Evolutionary conservation across 306 rosid species (phyloP).

Genomic region (Inga oerstediana): DNA sequence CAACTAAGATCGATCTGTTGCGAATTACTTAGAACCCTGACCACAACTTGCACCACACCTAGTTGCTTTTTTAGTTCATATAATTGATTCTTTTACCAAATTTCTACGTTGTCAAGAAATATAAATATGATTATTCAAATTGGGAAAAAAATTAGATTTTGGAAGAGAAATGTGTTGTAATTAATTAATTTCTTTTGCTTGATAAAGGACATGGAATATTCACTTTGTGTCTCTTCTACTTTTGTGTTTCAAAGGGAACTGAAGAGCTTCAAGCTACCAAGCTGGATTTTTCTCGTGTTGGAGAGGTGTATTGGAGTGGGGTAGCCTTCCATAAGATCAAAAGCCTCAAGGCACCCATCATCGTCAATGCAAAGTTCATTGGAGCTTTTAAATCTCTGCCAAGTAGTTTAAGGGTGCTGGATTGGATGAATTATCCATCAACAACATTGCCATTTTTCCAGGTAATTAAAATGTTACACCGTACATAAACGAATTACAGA

Average conservation of each 20-base stretch:
- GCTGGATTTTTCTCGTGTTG: not conserved
- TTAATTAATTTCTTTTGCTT: not conserved
- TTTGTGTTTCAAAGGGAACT: not conserved
- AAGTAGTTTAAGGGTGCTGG: not conserved
- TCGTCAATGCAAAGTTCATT: not conserved
- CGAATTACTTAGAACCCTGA: not conserved
- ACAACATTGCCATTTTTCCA: not conserved
- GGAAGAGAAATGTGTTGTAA: not conserved
- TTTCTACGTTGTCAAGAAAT: not conserved
- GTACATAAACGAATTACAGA: too few species aligned
- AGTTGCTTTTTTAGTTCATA: not conserved
- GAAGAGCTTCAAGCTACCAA: not conserved
- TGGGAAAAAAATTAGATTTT: too few species aligned
- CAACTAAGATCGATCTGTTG: not conserved
- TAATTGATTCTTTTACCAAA: not conserved
- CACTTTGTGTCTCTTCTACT: not conserved
- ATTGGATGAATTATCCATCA: not conserved
- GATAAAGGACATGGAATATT: not conserved
- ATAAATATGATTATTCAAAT: not conserved
- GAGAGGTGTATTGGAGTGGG: not conserved
- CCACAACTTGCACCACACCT: too few species aligned
- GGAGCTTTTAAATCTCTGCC: not conserved
- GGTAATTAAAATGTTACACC: too few species aligned
- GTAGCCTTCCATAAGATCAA: not conserved
- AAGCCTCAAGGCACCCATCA: not conserved